Conservation (phyloP, 768 basidiomycete genomes). For the Kwoniella europaea region DNA sequence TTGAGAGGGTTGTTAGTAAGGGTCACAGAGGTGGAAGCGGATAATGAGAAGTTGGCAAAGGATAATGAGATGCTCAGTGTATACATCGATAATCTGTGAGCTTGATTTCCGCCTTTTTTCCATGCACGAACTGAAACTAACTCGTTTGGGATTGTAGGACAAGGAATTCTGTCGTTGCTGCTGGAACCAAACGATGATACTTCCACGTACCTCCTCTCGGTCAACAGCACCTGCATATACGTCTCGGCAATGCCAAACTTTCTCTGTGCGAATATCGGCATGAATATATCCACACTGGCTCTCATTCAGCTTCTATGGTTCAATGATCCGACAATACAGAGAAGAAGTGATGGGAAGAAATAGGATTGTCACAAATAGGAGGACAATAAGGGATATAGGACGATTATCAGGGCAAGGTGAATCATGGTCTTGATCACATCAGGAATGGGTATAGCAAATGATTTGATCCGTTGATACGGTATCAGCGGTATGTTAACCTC, state of each 20-base stretch:
- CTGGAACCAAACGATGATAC: constrained; percentile 38
- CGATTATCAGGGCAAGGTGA: background rate
- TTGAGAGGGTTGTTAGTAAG: constrained; percentile 44
- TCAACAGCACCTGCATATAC: background rate
- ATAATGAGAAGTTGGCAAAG: constrained; percentile 47
- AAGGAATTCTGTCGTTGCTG: constrained; percentile 53
- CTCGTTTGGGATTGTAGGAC: constrained; percentile 30
- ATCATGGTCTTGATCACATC: too few relatives aligned
- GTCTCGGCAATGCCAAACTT: background rate
- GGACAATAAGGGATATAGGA: background rate
- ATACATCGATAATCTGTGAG: constrained; percentile 56
- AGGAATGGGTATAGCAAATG: too few relatives aligned
- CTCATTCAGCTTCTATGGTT: background rate
- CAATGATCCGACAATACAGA: background rate
- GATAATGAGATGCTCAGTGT: constrained; percentile 54
- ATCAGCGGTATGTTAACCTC: too few relatives aligned
- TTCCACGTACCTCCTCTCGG: background rate
- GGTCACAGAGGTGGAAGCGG: constrained; percentile 46
- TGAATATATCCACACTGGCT: background rate
- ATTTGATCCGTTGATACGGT: too few relatives aligned
- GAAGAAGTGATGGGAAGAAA: background rate
- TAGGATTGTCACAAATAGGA: background rate
- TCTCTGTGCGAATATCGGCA: too few relatives aligned
- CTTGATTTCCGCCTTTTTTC: background rate
- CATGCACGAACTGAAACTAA: background rate